Base-by-base conservation (phyloP, 2,329 filamentous ascomycete genomes). In the Hypoxylon sp. region DNA sequence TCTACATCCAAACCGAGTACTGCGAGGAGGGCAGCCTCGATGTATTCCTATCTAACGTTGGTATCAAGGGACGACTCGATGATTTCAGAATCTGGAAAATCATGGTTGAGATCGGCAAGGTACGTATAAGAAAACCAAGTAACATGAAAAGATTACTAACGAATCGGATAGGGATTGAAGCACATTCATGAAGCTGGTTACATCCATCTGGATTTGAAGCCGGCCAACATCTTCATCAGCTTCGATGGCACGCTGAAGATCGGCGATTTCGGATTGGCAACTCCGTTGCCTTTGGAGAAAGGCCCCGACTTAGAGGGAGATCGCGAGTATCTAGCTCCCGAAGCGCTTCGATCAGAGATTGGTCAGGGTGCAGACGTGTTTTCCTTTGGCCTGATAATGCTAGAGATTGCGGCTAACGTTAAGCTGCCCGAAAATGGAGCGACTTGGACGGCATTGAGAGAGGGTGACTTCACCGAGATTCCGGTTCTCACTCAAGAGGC, bases 1-100 rank as follows among this genome's bases (percentile, higher is more conserved):
- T 99, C 7, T 99, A 97, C 74, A 97, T 99, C 54, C 93, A 97
- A 75, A 97, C 93, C 0, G 94, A 99, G 67, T 97, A 87, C 68
- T 99, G 94, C 66, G 92, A 97, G 69, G 91, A 96, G 68, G 94
- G 94, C 11, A 96, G 90, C 54, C 76, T 99, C 31, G 89, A 95
- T 68, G 81, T 85, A 11, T 99, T 97, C 68, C 79, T 99, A 20
- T 81, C 84, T n/a, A 83, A 88, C 50, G 84, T 91, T 53, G 94
- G 94, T 16, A 81, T 87, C 55, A 91, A 89, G 68, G 92, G 91
- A 35, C 84, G 93, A 62, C 75, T 99, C 60, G 94, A 99, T 71
- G 94, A 97, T 70, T 99, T 99, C 74, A 84, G 94, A 55, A 97
- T 97, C 71, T 99, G 94, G 91, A 99, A 99, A 76, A 93, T 97